Evolutionary conservation across 1,284 basidiomycete species (phyloP).

Genomic region (Leccinum laetum): DNA sequence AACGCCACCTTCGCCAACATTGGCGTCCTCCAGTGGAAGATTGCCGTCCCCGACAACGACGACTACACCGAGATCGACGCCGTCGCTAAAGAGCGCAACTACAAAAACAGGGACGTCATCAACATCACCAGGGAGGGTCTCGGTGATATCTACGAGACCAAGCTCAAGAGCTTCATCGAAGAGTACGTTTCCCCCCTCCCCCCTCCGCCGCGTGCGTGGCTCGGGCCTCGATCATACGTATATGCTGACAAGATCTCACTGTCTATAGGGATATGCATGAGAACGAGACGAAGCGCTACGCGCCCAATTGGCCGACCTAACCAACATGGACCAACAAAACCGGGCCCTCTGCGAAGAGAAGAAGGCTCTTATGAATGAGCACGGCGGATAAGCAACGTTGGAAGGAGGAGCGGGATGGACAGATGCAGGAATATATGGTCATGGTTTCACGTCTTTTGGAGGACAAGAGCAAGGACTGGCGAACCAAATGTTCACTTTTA

Average conservation of each 20-base stretch:
- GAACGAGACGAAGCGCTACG: slow-evolving; percentile 70
- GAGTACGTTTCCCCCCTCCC: slow-evolving; percentile 50
- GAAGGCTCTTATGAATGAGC: slow-evolving; percentile 53
- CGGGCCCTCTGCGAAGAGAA: slow-evolving; percentile 55
- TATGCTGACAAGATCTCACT: slow-evolving; percentile 3
- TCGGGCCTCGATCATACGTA: neutral
- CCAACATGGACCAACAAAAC: slow-evolving; percentile 66
- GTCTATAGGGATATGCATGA: slow-evolving; percentile 78
- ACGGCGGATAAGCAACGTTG: slow-evolving; percentile 55
- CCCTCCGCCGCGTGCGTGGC: too few relatives aligned
- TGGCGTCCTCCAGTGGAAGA: slow-evolving; percentile 41
- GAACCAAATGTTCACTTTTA: slow-evolving; percentile 30
- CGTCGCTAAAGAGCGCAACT: slow-evolving; percentile 64
- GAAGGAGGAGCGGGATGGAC: slow-evolving; percentile 52
- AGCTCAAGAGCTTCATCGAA: slow-evolving; percentile 79
- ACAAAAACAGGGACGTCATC: slow-evolving; percentile 80
- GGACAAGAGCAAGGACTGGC: slow-evolving; percentile 48
- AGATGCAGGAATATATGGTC: slow-evolving; percentile 51
- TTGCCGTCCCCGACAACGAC: slow-evolving; percentile 42
- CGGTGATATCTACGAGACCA: slow-evolving; percentile 65
- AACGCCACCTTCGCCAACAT: slow-evolving; percentile 49
- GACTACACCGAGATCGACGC: slow-evolving; percentile 55
- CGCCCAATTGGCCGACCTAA: slow-evolving; percentile 63
- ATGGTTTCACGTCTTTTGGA: slow-evolving; percentile 58
- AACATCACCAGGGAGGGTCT: slow-evolving; percentile 73